phyloP scores from a whole-genome alignment of 441 rosid species.

The Cnidoscolus chayamansa region DNA sequence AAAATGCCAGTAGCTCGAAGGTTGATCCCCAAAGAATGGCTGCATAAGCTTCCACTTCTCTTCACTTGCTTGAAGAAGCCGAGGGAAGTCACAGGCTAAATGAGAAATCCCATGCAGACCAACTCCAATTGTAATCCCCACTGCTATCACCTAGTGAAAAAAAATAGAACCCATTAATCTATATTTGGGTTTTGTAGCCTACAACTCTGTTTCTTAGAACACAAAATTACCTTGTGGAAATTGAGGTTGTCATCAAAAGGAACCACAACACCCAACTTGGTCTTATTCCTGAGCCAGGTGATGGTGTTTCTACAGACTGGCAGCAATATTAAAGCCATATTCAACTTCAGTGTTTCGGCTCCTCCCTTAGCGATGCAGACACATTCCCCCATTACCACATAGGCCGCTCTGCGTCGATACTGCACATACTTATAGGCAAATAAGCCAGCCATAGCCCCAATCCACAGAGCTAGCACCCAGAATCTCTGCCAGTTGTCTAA shows the following conservation, averaged over 20 bases:
- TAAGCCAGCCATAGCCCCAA: slow-evolving; percentile 52
- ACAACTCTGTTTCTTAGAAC: neutral
- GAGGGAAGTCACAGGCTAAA: slow-evolving; percentile 83
- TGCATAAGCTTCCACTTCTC: slow-evolving; percentile 59
- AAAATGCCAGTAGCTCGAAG: slow-evolving; percentile 73
- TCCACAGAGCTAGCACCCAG: slow-evolving; percentile 81
- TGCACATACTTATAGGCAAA: slow-evolving; percentile 70
- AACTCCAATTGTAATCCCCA: slow-evolving; percentile 62
- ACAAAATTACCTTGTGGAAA: slow-evolving; percentile 65
- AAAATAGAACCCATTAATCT: neutral
- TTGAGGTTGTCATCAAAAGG: slow-evolving; percentile 96
- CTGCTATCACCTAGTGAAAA: slow-evolving; percentile 51
- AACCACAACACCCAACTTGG: slow-evolving; percentile 58
- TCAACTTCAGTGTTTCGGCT: slow-evolving; percentile 83
- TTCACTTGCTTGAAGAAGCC: slow-evolving; percentile 54
- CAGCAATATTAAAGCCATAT: slow-evolving; percentile 84
- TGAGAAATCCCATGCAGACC: slow-evolving; percentile 67
- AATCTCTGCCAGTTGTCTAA: slow-evolving; percentile 86
- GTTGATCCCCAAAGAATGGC: slow-evolving; percentile 61
- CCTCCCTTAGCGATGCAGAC: slow-evolving; percentile 91
- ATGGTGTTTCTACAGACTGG: slow-evolving; percentile 87
- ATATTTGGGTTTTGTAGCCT: neutral
- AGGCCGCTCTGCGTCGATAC: slow-evolving; percentile 53
- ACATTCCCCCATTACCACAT: slow-evolving; percentile 69
- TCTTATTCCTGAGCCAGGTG: slow-evolving; percentile 88